Percentiles rank a stretch among this genome's conserved stretches.
Evolutionary conservation across 179 eudicot genomes (phyloP).

Genomic region (Patellifolia procumbens): DNA sequence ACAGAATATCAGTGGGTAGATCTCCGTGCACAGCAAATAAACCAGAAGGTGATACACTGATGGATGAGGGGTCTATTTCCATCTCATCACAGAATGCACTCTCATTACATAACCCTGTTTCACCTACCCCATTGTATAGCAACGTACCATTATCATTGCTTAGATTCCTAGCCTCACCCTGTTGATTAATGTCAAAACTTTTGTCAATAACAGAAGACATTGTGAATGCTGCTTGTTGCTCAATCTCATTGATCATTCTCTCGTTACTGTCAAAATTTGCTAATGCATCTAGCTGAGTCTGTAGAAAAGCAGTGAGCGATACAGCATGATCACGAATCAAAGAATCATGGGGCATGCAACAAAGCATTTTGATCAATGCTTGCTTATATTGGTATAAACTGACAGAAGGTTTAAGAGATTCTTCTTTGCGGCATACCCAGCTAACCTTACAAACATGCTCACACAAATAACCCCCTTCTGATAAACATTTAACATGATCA

Average conservation of each 20-base stretch:
- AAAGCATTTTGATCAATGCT: conserved; percentile 59
- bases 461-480: conserved; percentile 72
- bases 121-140: conserved; percentile 17
- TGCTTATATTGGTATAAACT: conserved; percentile 62
- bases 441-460: conserved; percentile 75
- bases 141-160: conserved; percentile 19
- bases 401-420: conserved; percentile 49
- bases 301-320: conserved; percentile 70
- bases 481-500: too few species aligned
- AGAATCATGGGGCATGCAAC: conserved; percentile 67
- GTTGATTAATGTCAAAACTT: conserved; percentile 6
- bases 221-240: conserved; percentile 19
- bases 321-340: conserved; percentile 88
- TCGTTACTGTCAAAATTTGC: conserved; percentile 28
- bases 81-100: conserved; percentile 37
- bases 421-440: conserved; percentile 47
- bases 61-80: conserved; percentile 55
- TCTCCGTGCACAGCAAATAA: conserved; percentile 38
- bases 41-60: conserved; percentile 42
- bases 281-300: conserved; percentile 51
- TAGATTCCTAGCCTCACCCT: conserved; percentile 1
- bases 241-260: conserved; percentile 28
- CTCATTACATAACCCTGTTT: conserved; percentile 19
- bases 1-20: conserved; percentile 29
- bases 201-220: conserved; percentile 20